Evolutionary conservation across 2,329 filamentous ascomycete genomes (phyloP), one percentile per base, ranked within the genome.

Genomic region (Exophiala sp.): DNA sequence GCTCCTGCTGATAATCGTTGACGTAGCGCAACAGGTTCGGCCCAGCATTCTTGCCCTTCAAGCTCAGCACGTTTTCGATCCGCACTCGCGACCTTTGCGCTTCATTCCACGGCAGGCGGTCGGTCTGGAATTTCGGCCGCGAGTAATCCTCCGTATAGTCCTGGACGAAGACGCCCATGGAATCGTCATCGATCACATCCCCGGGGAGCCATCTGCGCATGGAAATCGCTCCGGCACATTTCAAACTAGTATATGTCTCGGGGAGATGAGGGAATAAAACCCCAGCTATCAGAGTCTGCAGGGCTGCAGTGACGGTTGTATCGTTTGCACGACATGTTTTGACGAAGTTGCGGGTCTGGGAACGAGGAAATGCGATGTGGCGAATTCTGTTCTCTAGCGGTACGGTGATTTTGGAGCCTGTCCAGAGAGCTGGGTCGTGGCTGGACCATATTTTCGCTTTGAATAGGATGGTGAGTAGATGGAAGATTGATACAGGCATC

Each of bases 1-100:
- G 62, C 1, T 65, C 64, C 3, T 66, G 64, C 2, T 66, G 65
- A 30, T 69, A 66, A 44, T 74, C 58, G 10, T 63, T 59, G 0
- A 74, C 68, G 22, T 64, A 70, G 35, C 66, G 68, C 9, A 76
- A 60, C 5, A 74, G 61, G 3, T 65, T 68, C 11, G 66, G 39
- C 2, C 52, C 53, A 4, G 63, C 61, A 46, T 75, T 65, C 27
- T 58, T 63, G 16, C 65, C 66, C 39, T 64, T 35, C 16, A 58
- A 50, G 2, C 48, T 49, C 9, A 70, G 21, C 4, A 58, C 58
- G 4, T 52, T 55, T 35, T 64, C 53, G 23, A 70, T 64, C 0
- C 58, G 63, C n/a, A 60, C 37, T 14, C 62, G 60, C 4, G 65
- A 64, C 16, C 62, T 61, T 37, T 54, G 53, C 1, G 67, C 62